Evolutionary conservation across 352 stramenopile genomes (phyloP), one percentile per base, ranked within the genome.

Genomic region (Pythium graminicola): DNA sequence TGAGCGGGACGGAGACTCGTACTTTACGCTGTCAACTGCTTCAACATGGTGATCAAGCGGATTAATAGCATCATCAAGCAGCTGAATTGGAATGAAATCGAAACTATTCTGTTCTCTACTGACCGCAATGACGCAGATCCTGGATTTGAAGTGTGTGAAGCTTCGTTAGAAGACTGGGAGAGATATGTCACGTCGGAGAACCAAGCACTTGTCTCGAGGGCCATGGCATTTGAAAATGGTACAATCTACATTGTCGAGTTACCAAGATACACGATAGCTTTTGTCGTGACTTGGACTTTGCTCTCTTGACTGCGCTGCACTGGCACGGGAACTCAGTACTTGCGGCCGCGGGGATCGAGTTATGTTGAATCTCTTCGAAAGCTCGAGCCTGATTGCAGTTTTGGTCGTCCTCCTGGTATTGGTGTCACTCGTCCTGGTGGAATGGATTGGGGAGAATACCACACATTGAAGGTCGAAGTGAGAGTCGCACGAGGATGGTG

Each of bases 71-170:
- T 52, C 45, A 52, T 52, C 45, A 52, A 52, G 45, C 38, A 52
- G 22, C 27, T 52, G 27, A 29, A 52, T 52, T 52, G 45, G 27
- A 52, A 52, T 8, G 45, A 40, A 52, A 29, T 52, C 26, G 28
- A 52, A 14, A 20, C 45, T 11, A 52, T 20, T 42, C 41, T 52
- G 27, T 19, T 52, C 27, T 52, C 45, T n/a, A 26, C 28, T 52
- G 45, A 41, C 8, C 45, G 45, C 28, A 29, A 44, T 44, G 8
- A 44, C n/a, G 38, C 38, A 19, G 48, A 55, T 55, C 48, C 29
- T 55, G 48, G 48, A 44, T 55, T 55, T 46, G 48, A 55, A 55
- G 48, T 55, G 44, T 55, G 48, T 35, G 48, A 55, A 7, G 48
- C 48, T 35, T 47, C 48, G 31, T 55, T 55, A n/a, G 48, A 55